These are phyloP conservation scores for Dissophora ornata DNA, from an alignment of 192 early-diverging fungal genomes.

Conservation along the genomic window DNA sequence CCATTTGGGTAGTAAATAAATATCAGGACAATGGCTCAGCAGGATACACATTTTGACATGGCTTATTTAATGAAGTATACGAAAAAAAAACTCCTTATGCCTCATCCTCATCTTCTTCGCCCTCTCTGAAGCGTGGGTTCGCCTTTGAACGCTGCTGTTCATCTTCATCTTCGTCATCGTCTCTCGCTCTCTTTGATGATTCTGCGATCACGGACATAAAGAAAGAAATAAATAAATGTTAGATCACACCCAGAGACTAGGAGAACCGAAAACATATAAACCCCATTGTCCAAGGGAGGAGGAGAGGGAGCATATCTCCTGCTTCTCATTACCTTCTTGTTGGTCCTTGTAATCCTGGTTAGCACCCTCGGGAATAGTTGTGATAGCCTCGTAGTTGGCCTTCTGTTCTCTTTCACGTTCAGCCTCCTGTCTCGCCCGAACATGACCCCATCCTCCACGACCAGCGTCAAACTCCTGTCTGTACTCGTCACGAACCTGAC, in stretches of 20 bases:
- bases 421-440: constrained; percentile 71
- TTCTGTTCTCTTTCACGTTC: constrained; percentile 74
- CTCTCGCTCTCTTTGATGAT: constrained; percentile 36
- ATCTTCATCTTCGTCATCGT: constrained; percentile 44
- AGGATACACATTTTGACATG: too few species aligned
- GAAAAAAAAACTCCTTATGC: too few species aligned
- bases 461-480: constrained; percentile 95
- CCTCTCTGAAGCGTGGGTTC: constrained; percentile 58
- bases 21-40: too few species aligned
- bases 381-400: constrained; percentile 77
- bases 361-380: constrained; percentile 66
- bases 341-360: constrained; percentile 50
- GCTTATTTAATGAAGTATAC: too few species aligned
- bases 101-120: constrained; percentile 54
- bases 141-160: constrained; percentile 42
- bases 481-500: constrained; percentile 96
- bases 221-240: not conserved
- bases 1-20: too few species aligned
- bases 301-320: too few species aligned
- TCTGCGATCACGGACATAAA: not conserved
- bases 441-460: constrained; percentile 95
- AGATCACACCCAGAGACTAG: not conserved
- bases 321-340: constrained; percentile 37
- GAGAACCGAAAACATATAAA: too few species aligned
- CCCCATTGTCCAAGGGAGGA: too few species aligned